Evolutionary conservation across 2,329 filamentous ascomycete species (phyloP).

Genomic region (Colletotrichum shisoi): DNA sequence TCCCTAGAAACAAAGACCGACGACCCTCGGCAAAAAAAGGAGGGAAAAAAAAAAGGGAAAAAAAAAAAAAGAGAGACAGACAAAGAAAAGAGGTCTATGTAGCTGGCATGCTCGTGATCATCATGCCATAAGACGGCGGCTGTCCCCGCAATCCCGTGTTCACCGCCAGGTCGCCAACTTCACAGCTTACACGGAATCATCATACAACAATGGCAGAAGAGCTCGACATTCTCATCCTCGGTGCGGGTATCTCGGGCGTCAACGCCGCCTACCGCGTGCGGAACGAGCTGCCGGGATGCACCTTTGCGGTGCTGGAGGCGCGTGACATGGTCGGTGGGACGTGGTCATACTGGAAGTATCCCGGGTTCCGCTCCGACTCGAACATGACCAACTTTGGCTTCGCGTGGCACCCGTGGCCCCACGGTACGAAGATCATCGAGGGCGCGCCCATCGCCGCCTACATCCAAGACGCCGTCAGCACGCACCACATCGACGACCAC

Average conservation of each 20-base stretch:
- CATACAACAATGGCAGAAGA: slow-evolving; percentile 39
- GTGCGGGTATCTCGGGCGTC: slow-evolving; percentile 77
- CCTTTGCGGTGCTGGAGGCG: slow-evolving; percentile 73
- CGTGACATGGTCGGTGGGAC: slow-evolving; percentile 74
- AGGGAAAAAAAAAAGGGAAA: slow-evolving; percentile 7
- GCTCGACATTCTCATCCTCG: slow-evolving; percentile 69
- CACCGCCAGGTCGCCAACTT: background rate
- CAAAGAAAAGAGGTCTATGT: background rate
- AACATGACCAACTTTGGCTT: slow-evolving; percentile 70
- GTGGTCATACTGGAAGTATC: slow-evolving; percentile 81
- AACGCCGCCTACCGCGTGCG: slow-evolving; percentile 75
- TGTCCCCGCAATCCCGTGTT: background rate
- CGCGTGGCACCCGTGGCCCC: slow-evolving; percentile 74
- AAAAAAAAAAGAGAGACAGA: no score
- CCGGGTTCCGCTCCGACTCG: slow-evolving; percentile 74
- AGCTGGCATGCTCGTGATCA: background rate
- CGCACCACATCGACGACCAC: slow-evolving; percentile 61
- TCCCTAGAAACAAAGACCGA: slow-evolving; percentile 23
- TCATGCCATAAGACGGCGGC: background rate
- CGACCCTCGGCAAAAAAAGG: slow-evolving; percentile 32
- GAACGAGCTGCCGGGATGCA: slow-evolving; percentile 61
- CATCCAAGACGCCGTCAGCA: slow-evolving; percentile 59
- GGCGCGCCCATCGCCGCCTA: slow-evolving; percentile 63
- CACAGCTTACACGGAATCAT: background rate
- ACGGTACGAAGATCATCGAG: slow-evolving; percentile 61